phyloP scores from a whole-genome alignment of 805 yeast species.

The Wickerhamiella bombiphila region DNA sequence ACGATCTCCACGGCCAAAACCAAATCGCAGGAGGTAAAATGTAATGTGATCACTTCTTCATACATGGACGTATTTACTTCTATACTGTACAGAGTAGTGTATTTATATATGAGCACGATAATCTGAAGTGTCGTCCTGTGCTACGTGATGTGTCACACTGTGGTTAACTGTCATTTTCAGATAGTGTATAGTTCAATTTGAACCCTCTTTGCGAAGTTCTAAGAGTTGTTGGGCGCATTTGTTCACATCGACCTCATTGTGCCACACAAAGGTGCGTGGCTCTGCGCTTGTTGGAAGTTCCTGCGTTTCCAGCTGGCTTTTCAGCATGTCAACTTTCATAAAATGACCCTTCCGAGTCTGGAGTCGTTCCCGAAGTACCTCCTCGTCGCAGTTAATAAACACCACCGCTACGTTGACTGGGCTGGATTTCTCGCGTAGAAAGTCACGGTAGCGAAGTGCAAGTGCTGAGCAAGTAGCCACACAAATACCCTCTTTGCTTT shows the following conservation, averaged over 20 bases:
- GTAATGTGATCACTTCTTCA: too few relatives aligned
- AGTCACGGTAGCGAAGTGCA: slow-evolving; percentile 57
- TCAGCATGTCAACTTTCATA: slow-evolving; percentile 78
- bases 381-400: slow-evolving; percentile 50
- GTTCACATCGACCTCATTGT: slow-evolving; percentile 10
- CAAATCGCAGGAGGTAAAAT: too few relatives aligned
- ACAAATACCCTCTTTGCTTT: slow-evolving; percentile 21
- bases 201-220: background rate
- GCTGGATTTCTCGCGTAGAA: slow-evolving; percentile 29
- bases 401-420: slow-evolving; percentile 36
- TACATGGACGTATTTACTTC: too few relatives aligned
- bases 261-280: slow-evolving; percentile 13
- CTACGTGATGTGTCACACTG: too few relatives aligned
- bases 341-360: slow-evolving; percentile 56
- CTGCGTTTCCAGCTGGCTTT: slow-evolving; percentile 60
- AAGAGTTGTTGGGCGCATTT: slow-evolving; percentile 6
- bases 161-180: too few relatives aligned
- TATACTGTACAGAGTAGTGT: too few relatives aligned
- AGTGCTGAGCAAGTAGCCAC: slow-evolving; percentile 79
- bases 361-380: slow-evolving; percentile 48
- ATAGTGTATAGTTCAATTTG: background rate
- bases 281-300: slow-evolving; percentile 42
- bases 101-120: too few relatives aligned
- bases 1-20: background rate
- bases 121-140: too few relatives aligned